Conservation (phyloP, 192 early-diverging fungal species). For the Linderina pennispora region DNA sequence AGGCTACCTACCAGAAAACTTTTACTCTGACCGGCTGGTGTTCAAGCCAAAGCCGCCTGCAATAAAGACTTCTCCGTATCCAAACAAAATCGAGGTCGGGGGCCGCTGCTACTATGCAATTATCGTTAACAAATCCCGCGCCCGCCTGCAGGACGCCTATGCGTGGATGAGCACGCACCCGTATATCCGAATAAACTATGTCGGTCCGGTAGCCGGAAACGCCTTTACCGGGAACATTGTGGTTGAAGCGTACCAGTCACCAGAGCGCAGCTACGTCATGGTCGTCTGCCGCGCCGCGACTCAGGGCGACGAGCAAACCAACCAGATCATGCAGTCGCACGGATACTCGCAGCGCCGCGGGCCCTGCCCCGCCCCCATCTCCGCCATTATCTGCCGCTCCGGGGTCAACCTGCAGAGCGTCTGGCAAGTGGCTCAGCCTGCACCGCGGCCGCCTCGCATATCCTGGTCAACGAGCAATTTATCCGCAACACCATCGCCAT, state of each 20-base stretch:
- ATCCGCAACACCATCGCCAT: constrained; percentile 4
- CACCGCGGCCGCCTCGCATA: constrained; percentile 24
- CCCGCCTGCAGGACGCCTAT: constrained; percentile 8
- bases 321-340: constrained; percentile 14
- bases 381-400: constrained; percentile 21
- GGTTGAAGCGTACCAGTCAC: constrained; percentile 28
- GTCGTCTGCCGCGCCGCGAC: constrained; percentile 19
- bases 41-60: constrained; percentile 20
- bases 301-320: constrained; percentile 13
- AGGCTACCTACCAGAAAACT: constrained; percentile 5
- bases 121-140: not conserved
- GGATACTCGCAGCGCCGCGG: constrained; percentile 14
- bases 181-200: constrained; percentile 13
- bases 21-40: constrained; percentile 14
- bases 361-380: constrained; percentile 18
- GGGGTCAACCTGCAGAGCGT: constrained; percentile 28
- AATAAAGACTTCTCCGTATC: constrained; percentile 15
- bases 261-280: constrained; percentile 25
- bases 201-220: not conserved
- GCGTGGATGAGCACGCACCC: constrained; percentile 40
- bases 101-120: constrained; percentile 14
- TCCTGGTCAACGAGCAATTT: constrained; percentile 19
- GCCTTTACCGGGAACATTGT: constrained; percentile 17
- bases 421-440: constrained; percentile 39
- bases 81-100: constrained; percentile 40